Evolutionary conservation across 2,329 filamentous ascomycete species (phyloP), one percentile per base, ranked within the genome.

Genomic region (Penicillium sp.): DNA sequence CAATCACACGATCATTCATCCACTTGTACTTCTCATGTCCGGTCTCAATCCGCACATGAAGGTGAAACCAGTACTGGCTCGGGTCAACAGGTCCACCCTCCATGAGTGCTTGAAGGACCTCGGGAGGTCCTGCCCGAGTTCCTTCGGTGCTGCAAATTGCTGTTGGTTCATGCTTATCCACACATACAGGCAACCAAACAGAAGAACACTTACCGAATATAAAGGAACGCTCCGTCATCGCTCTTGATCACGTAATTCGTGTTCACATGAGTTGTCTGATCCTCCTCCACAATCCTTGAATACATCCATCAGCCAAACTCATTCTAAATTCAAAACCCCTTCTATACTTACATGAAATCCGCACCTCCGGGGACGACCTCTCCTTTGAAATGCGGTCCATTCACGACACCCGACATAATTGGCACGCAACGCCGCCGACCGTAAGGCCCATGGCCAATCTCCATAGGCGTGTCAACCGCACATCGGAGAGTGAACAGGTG

Each of bases 1-100:
- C 56, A 51, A 69, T 68, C 4, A 70, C 66, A 25, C 67, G 58
- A 37, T 70, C 61, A 37, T 68, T 68, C 67, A 69, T 67, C 66
- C 68, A 67, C 13, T 57, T 55, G 42, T 69, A 66, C 50, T 62
- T 65, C 13, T 65, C 66, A 56, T 70, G 61, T 0, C 63, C 66
- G 1, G 64, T 67, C 52, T 66, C 68, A 9, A 69, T 53, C 48
- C 64, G 68, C 8, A 69, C 55, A 33, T 70, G 65, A 4, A 71
- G 50, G 53, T 70, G 66, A 21, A 70, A 68, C 67, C 67, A 68
- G 43, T 68, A 69, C 43, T 61, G 52, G 16, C 55, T 63, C 6
- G 63, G 62, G 44, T 69, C 64, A 1, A 70, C 67, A 3, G 59
- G 62, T 2, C 63, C 62, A 7, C 67, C 62, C 23, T 69, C 63